Percentiles rank a stretch among this genome's conserved stretches.
Evolutionary conservation across 2,329 filamentous ascomycete species (phyloP).

Genomic region (Pestalotiopsis sp.): DNA sequence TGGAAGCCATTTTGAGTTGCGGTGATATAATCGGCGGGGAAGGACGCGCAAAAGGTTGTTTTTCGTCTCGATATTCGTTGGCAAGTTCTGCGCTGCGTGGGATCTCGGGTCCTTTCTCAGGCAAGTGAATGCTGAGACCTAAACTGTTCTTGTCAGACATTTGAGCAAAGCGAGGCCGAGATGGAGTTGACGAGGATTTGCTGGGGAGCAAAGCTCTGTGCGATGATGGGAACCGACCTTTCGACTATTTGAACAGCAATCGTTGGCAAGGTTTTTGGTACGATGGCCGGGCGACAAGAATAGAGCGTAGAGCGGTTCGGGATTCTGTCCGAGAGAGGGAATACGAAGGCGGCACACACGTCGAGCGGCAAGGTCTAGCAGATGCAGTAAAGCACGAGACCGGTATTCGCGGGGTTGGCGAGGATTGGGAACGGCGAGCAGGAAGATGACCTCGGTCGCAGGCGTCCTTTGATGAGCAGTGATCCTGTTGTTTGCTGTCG

Average conservation of each 20-base stretch:
- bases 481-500: background rate
- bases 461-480: background rate
- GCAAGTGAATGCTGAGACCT: conserved; percentile 73
- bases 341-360: conserved; percentile 6
- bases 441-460: background rate
- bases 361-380: conserved; percentile 1
- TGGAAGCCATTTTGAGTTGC: conserved; percentile 32
- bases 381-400: conserved; percentile 17
- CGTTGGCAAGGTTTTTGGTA: background rate
- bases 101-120: conserved; percentile 49
- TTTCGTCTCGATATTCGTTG: conserved; percentile 47
- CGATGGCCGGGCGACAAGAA: background rate
- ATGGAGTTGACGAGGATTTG: background rate
- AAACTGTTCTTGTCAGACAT: conserved; percentile 93
- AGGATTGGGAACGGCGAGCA: conserved; percentile 7
- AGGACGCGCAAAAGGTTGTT: conserved; percentile 48
- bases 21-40: conserved; percentile 40
- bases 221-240: background rate
- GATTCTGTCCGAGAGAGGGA: background rate
- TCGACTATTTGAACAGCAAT: background rate
- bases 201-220: background rate
- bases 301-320: background rate
- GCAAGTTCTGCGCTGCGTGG: conserved; percentile 39
- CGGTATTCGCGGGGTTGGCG: background rate
- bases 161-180: conserved; percentile 23